Evolutionary conservation across 78 protist species (phyloP).

Genomic region (Isochrysis galbana): DNA sequence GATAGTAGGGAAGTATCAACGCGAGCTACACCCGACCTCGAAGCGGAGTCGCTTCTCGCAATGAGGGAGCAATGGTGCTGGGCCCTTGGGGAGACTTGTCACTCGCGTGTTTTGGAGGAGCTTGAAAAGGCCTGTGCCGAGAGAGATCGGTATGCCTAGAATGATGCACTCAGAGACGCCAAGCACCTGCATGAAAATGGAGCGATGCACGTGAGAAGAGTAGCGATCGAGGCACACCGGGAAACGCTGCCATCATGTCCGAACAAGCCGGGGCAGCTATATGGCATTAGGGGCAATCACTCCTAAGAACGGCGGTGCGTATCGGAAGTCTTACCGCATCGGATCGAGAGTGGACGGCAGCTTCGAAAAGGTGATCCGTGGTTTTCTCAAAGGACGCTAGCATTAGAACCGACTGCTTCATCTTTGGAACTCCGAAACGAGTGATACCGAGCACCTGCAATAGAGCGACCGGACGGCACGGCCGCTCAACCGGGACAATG

Average conservation of each 20-base stretch:
- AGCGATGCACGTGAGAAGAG: constrained; percentile 33
- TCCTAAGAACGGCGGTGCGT: background rate
- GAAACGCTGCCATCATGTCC: background rate
- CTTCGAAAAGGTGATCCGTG: constrained; percentile 96
- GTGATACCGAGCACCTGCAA: constrained; percentile 90
- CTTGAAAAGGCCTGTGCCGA: constrained; percentile 95
- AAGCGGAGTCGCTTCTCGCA: too few relatives aligned
- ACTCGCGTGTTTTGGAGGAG: too few relatives aligned
- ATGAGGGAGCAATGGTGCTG: too few relatives aligned
- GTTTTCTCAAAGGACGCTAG: constrained; percentile 95
- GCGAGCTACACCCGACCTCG: too few relatives aligned
- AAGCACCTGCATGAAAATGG: too few relatives aligned
- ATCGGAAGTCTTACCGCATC: constrained; percentile 15
- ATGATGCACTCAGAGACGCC: constrained; percentile 98
- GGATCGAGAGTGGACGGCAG: constrained; percentile 72
- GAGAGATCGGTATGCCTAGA: constrained; percentile 91
- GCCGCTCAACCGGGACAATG: too few relatives aligned
- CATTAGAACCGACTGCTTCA: constrained; percentile 92
- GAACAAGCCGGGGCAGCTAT: background rate
- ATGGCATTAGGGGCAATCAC: background rate
- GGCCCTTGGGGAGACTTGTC: too few relatives aligned
- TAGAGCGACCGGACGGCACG: too few relatives aligned
- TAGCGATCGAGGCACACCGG: background rate
- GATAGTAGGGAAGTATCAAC: too few relatives aligned
- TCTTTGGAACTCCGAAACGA: constrained; percentile 94